These are phyloP conservation scores for Dryadomyces sulphureus DNA, from an alignment of 2,329 filamentous ascomycete genomes.

Conservation along the genomic window DNA sequence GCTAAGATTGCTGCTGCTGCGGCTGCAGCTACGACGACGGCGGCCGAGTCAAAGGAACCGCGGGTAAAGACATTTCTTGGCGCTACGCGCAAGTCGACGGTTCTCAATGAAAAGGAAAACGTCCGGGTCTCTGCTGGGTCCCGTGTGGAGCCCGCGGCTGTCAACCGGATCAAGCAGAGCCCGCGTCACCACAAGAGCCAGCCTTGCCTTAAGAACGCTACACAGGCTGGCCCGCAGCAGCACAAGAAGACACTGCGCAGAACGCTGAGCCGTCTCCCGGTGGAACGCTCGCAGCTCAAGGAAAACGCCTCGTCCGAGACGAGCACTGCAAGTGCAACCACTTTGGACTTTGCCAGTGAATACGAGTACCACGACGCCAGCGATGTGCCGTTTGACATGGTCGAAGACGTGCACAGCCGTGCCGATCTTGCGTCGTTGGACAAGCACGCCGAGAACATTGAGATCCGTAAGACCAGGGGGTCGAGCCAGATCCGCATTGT, in stretches of 20 bases:
- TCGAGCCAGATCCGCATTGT: background rate
- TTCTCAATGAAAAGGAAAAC: background rate
- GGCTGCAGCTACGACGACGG: background rate
- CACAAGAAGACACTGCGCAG: slow-evolving; percentile 8
- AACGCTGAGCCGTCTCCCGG: slow-evolving; percentile 10
- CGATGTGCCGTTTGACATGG: slow-evolving; percentile 28
- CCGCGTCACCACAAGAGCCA: slow-evolving; percentile 39
- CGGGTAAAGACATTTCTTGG: background rate
- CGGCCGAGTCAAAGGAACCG: background rate
- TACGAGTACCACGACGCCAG: slow-evolving; percentile 17
- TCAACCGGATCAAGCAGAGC: slow-evolving; percentile 12
- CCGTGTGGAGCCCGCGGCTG: background rate
- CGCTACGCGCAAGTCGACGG: slow-evolving; percentile 1
- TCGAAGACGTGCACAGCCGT: slow-evolving; percentile 21
- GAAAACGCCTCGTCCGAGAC: slow-evolving; percentile 3
- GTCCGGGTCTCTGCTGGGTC: background rate
- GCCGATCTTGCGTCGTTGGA: background rate
- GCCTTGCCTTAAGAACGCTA: slow-evolving; percentile 30
- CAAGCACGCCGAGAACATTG: slow-evolving; percentile 1
- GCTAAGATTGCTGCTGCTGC: background rate
- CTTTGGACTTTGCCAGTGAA: slow-evolving; percentile 12
- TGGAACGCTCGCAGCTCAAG: slow-evolving; percentile 4
- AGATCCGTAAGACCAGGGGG: no score
- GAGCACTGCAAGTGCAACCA: background rate
- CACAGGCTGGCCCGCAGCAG: slow-evolving; percentile 6